Conservation (phyloP, 768 basidiomycete species). For the Hydnum rufescens region DNA sequence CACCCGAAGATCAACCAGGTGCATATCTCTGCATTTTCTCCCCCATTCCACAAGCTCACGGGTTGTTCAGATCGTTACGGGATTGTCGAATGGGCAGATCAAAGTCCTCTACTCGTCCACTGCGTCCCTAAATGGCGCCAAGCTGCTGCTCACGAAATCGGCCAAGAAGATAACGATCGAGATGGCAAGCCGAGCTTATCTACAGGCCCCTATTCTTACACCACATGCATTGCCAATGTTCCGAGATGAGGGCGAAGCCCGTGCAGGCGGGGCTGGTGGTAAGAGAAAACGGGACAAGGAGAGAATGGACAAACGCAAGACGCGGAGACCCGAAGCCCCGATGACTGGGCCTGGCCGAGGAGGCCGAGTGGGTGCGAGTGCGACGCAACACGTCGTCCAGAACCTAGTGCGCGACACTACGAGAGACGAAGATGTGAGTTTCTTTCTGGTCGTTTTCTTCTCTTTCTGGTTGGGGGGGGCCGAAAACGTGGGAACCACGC, state of each 20-base stretch:
- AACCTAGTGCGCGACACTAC: slow-evolving; percentile 81
- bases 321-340: slow-evolving; percentile 78
- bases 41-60: background rate
- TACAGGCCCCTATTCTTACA: slow-evolving; percentile 75
- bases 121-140: slow-evolving; percentile 81
- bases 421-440: slow-evolving; percentile 85
- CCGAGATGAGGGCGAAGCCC: slow-evolving; percentile 38
- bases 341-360: slow-evolving; percentile 85
- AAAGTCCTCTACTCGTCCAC: slow-evolving; percentile 82
- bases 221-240: slow-evolving; percentile 89
- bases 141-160: slow-evolving; percentile 69
- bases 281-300: slow-evolving; percentile 87
- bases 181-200: slow-evolving; percentile 72
- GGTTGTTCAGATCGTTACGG: slow-evolving; percentile 51
- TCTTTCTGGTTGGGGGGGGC: background rate
- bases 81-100: slow-evolving; percentile 73
- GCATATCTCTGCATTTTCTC: slow-evolving; percentile 14
- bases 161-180: slow-evolving; percentile 64
- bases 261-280: slow-evolving; percentile 34
- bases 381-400: slow-evolving; percentile 92
- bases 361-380: slow-evolving; percentile 88
- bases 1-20: slow-evolving; percentile 97
- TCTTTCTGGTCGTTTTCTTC: slow-evolving; percentile 13
- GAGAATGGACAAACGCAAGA: slow-evolving; percentile 75
- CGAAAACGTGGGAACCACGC: too few relatives aligned